These are phyloP conservation scores for Aechmea fasciata DNA, from an alignment of 176 grass and related monocot genomes.

Conservation along the genomic window DNA sequence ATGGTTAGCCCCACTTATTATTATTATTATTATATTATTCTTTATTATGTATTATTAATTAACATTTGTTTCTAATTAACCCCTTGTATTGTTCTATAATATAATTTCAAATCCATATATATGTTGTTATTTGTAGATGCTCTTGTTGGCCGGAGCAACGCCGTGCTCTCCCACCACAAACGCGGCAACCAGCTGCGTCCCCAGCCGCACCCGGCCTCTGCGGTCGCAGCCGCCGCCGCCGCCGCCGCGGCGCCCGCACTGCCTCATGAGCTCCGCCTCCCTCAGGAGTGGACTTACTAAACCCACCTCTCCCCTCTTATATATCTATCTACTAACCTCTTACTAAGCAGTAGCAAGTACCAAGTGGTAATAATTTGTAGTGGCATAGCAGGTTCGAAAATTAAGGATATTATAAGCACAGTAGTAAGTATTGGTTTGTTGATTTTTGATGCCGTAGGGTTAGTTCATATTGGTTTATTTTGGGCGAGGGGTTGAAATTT, in stretches of 20 bases:
- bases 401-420: conserved; percentile 13
- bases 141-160: conserved; percentile 58
- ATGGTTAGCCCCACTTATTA: conserved; percentile 14
- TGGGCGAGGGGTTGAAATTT: conserved; percentile 9
- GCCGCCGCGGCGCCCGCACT: not conserved
- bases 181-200: not conserved
- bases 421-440: conserved; percentile 14
- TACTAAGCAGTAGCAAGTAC: not conserved
- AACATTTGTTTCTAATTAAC: rapidly evolving
- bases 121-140: conserved; percentile 15
- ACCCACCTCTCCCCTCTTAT: conserved; percentile 4
- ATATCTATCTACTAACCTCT: not conserved
- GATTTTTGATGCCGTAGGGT: conserved; percentile 26
- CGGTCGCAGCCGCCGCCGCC: not conserved
- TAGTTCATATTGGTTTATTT: conserved; percentile 44
- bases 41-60: no score
- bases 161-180: conserved; percentile 42
- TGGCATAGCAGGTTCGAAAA: conserved; percentile 18
- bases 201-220: not conserved
- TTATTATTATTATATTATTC: no score
- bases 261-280: conserved; percentile 16
- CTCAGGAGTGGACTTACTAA: conserved; percentile 23
- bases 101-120: not conserved
- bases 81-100: not conserved
- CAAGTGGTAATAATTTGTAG: conserved; percentile 17